A percentile compares a stretch with the other conserved stretches of the same genome.
Evolutionary conservation across 768 basidiomycete genomes (phyloP).

Genomic region (Pholiota microspora): DNA sequence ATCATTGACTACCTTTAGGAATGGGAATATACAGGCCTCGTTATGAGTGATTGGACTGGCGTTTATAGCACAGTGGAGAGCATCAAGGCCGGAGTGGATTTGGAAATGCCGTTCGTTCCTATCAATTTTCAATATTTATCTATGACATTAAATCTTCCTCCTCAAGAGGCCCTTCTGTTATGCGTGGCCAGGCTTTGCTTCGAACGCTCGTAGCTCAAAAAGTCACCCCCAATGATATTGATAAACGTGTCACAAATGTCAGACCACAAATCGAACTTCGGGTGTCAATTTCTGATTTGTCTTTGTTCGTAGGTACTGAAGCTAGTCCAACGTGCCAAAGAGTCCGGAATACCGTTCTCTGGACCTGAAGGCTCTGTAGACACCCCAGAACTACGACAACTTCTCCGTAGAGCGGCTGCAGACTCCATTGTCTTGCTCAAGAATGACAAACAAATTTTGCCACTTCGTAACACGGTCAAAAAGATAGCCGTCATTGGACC

Average conservation of each 20-base stretch:
- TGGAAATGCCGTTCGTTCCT: slow-evolving; percentile 56
- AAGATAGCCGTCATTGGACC: slow-evolving; percentile 63
- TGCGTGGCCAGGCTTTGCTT: slow-evolving; percentile 45
- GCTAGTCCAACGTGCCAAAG: slow-evolving; percentile 43
- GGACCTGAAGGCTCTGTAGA: slow-evolving; percentile 44
- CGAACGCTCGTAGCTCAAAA: slow-evolving; percentile 41
- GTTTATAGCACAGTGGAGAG: slow-evolving; percentile 45
- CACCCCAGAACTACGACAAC: slow-evolving; percentile 42
- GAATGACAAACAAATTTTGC: slow-evolving; percentile 52
- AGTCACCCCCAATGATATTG: slow-evolving; percentile 38
- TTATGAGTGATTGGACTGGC: slow-evolving; percentile 63
- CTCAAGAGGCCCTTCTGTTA: slow-evolving; percentile 43
- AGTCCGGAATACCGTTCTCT: slow-evolving; percentile 55
- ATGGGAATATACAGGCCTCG: slow-evolving; percentile 56
- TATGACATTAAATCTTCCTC: slow-evolving; percentile 33
- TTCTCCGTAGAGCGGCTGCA: slow-evolving; percentile 50
- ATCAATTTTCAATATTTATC: neutral
- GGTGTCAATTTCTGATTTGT: neutral
- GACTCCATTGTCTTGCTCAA: slow-evolving; percentile 60
- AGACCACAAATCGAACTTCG: neutral
- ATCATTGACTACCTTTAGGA: slow-evolving; percentile 32
- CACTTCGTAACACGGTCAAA: slow-evolving; percentile 34
- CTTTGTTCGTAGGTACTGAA: slow-evolving; percentile 38
- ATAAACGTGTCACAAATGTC: slow-evolving; percentile 37
- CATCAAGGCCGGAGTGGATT: slow-evolving; percentile 61